These are phyloP conservation scores for Cyberlindnera mrakii DNA, from an alignment of 805 yeast genomes.

Conservation along the genomic window DNA sequence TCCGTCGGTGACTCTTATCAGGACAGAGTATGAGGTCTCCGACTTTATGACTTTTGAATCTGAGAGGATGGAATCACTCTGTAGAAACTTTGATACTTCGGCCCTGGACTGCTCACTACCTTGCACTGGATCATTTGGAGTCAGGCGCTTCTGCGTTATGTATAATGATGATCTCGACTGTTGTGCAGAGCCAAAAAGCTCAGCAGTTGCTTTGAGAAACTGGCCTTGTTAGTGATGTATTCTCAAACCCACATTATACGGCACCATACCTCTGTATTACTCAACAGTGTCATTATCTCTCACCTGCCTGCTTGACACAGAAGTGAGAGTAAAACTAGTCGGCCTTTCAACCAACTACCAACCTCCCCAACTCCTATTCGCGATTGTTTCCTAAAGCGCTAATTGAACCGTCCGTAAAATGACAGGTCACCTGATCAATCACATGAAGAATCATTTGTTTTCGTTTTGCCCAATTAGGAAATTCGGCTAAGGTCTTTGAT, in stretches of 20 bases:
- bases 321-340: no score
- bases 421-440: no score
- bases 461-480: no score
- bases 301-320: no score
- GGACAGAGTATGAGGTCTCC: conserved; percentile 44
- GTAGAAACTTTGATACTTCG: conserved; percentile 20
- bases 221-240: conserved; percentile 3
- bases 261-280: conserved; percentile 18
- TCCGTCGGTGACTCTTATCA: conserved; percentile 66
- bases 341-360: no score
- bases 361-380: no score
- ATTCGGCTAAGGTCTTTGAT: no score
- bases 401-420: no score
- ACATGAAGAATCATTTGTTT: no score
- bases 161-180: conserved; percentile 45
- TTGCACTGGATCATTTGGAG: conserved; percentile 24
- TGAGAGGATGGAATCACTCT: conserved; percentile 17
- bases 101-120: conserved; percentile 16
- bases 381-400: no score
- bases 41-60: conserved; percentile 23
- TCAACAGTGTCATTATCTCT: conserved; percentile 10
- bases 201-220: conserved; percentile 23
- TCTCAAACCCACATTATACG: neutral
- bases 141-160: conserved; percentile 52
- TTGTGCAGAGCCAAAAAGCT: conserved; percentile 28